Percentiles rank a stretch among this genome's conserved stretches.
Conservation (phyloP, 257 asterid genomes). For the Nicotiana undulata region DNA sequence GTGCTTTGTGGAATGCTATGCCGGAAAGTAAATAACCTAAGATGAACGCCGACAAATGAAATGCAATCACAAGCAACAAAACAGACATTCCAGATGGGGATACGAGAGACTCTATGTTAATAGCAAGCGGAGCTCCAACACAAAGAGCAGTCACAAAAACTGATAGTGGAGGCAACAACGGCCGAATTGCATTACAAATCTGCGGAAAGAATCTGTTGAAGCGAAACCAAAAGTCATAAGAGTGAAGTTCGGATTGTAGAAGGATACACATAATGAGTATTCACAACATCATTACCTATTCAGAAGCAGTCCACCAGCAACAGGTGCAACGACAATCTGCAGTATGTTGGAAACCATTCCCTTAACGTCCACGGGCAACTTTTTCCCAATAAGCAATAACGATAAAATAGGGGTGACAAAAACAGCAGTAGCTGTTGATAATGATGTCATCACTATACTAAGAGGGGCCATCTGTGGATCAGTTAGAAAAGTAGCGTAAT, state of each 20-base stretch:
- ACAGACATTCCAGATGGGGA: conserved; percentile 85
- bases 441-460: conserved; percentile 94
- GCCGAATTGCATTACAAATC: conserved; percentile 48
- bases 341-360: conserved; percentile 89
- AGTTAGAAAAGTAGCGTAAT: conserved; percentile 83
- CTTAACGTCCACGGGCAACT: conserved; percentile 82
- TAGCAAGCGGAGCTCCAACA: conserved; percentile 76
- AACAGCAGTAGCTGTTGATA: conserved; percentile 89
- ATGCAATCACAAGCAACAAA: conserved; percentile 69
- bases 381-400: conserved; percentile 76
- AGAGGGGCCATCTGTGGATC: conserved; percentile 96
- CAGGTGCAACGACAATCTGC: conserved; percentile 87
- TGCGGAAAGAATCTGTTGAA: conserved; percentile 68
- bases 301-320: conserved; percentile 81
- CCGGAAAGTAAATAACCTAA: conserved; percentile 65
- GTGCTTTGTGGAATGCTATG: conserved; percentile 41
- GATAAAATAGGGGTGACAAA: conserved; percentile 78
- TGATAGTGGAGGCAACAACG: conserved; percentile 37
- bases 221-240: conserved; percentile 15
- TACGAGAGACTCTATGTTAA: conserved; percentile 53
- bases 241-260: not conserved
- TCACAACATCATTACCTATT: conserved; percentile 42
- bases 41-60: conserved; percentile 73
- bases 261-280: not conserved
- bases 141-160: conserved; percentile 53